phyloP scores from a whole-genome alignment of 306 rosid species.

The Vachellia pachyceras region DNA sequence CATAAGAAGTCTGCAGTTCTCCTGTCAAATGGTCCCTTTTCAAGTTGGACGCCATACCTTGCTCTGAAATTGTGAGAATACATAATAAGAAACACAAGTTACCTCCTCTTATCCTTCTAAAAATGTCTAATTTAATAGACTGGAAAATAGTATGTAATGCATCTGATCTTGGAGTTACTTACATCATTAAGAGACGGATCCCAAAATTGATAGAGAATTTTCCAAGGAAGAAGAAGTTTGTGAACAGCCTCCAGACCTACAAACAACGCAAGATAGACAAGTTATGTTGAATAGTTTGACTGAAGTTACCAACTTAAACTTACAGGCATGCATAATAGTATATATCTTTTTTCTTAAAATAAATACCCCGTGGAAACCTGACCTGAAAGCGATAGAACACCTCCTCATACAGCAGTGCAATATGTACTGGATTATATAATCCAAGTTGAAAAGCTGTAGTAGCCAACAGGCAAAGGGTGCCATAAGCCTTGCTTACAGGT shows the following conservation, averaged over 20 bases:
- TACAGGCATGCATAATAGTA: constrained; percentile 2
- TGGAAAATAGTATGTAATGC: not conserved
- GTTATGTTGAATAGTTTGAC: constrained; percentile 13
- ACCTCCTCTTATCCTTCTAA: not conserved
- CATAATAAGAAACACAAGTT: constrained; percentile 15
- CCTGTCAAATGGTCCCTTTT: constrained; percentile 86
- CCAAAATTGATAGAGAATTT: constrained; percentile 86
- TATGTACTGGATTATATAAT: constrained; percentile 13
- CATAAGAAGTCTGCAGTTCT: constrained; percentile 94
- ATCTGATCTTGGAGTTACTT: constrained; percentile 46
- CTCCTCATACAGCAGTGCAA: constrained; percentile 52
- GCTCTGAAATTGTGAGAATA: constrained; percentile 57
- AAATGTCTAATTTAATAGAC: not conserved
- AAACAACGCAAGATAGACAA: no score
- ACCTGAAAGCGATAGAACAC: constrained; percentile 79
- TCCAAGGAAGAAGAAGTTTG: constrained; percentile 92
- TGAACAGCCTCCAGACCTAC: constrained; percentile 94
- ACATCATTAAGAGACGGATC: constrained; percentile 93
- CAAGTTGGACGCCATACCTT: constrained; percentile 97
- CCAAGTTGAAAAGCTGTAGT: constrained; percentile 69
- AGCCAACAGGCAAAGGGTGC: constrained; percentile 71
- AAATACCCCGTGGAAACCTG: constrained; percentile 9
- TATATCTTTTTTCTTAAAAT: not conserved
- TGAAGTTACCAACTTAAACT: constrained; percentile 6
- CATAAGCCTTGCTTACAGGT: constrained; percentile 91